Percentiles rank a stretch among this genome's conserved stretches.
Conservation (phyloP, 805 yeast species). For the Suhomyces xylopsoci region DNA sequence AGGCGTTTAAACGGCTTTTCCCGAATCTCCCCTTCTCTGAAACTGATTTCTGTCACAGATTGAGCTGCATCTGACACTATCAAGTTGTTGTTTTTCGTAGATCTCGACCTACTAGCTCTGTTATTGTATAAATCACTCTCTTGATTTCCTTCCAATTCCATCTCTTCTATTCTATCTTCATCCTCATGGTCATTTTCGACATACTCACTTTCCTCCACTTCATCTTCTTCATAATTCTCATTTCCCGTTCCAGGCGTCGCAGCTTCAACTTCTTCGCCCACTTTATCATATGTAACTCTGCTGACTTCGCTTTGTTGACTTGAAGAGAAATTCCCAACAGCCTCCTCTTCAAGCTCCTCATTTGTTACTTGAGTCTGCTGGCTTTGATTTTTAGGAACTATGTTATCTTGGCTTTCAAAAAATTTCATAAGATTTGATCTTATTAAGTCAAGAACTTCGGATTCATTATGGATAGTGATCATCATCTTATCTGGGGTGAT, state of each 20-base stretch:
- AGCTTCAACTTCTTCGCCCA: background rate
- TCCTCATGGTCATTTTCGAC: background rate
- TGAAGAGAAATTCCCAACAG: background rate
- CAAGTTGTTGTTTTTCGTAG: background rate
- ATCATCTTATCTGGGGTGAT: slow-evolving; percentile 89
- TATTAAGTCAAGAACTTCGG: slow-evolving; percentile 52
- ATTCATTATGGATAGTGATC: slow-evolving; percentile 66
- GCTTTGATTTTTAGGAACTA: slow-evolving; percentile 6
- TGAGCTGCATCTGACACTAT: background rate
- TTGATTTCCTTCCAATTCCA: background rate
- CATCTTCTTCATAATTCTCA: slow-evolving; percentile 3
- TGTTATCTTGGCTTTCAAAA: slow-evolving; percentile 41
- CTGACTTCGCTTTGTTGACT: background rate
- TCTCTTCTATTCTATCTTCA: background rate
- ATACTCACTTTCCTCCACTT: background rate
- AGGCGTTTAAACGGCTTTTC: background rate
- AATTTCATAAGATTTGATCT: slow-evolving; percentile 47
- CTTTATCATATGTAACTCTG: background rate
- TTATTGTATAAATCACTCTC: background rate
- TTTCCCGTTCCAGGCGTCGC: background rate
- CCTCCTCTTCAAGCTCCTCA: background rate
- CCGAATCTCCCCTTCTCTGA: background rate
- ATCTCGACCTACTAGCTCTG: background rate
- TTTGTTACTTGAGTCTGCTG: background rate
- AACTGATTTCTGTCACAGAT: background rate